Percentiles rank a stretch among this genome's conserved stretches.
Evolutionary conservation across 2,329 filamentous ascomycete genomes (phyloP).

Genomic region (Pseudopithomyces maydicus): DNA sequence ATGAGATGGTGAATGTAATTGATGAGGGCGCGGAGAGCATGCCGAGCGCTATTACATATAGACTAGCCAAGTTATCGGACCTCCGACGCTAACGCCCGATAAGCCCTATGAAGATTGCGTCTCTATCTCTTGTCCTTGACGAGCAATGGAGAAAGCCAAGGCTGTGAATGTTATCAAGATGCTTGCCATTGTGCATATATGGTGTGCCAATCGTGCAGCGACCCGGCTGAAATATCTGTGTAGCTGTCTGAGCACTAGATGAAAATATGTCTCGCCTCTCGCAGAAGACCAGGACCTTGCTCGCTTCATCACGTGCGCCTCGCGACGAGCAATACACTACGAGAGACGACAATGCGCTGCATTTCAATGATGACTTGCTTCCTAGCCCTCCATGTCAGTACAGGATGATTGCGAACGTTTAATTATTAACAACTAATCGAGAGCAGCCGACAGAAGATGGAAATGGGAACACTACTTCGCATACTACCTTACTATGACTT

Average conservation of each 20-base stretch:
- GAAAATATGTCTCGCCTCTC: neutral
- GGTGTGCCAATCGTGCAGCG: neutral
- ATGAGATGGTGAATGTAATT: no score
- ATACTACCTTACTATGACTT: conserved; percentile 23
- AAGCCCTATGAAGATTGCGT: neutral
- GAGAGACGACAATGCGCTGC: conserved; percentile 13
- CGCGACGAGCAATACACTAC: conserved; percentile 10
- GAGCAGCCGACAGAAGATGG: conserved; percentile 21
- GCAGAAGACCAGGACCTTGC: neutral
- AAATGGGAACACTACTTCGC: conserved; percentile 28
- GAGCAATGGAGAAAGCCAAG: conserved; percentile 17
- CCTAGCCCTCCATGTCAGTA: conserved; percentile 18
- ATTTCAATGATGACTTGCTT: conserved; percentile 24
- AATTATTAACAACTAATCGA: neutral
- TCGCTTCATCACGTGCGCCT: neutral
- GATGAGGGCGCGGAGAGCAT: no score
- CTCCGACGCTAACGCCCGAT: conserved; percentile 7
- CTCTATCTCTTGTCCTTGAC: conserved; percentile 30
- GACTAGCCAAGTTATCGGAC: neutral
- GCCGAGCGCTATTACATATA: neutral
- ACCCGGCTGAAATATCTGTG: neutral
- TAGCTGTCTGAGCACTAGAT: neutral
- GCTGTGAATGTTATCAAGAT: neutral
- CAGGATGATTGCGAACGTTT: neutral
- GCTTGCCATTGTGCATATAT: neutral